Percentiles rank a stretch among this genome's conserved stretches.
These are phyloP conservation scores for Plasmodium coatneyi DNA, from an alignment of 169 alveolate species.

Conservation along the genomic window DNA sequence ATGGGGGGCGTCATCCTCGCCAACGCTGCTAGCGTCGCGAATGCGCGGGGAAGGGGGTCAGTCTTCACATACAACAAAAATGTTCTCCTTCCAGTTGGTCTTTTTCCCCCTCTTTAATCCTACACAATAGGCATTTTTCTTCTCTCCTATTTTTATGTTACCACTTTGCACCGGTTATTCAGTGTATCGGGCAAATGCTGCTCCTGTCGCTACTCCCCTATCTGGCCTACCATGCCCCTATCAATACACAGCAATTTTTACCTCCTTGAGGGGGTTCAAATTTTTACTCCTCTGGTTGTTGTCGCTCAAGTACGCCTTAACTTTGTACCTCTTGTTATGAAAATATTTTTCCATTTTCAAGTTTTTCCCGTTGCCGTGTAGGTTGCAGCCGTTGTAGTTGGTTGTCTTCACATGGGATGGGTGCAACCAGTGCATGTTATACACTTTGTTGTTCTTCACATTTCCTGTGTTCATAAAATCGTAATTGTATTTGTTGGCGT, in stretches of 20 bases:
- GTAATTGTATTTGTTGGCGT: neutral
- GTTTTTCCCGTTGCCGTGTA: neutral
- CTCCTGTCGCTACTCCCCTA: no score
- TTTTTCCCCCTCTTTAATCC: no score
- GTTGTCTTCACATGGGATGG: slow-evolving; percentile 7
- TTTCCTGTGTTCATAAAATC: neutral
- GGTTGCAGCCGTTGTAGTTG: slow-evolving; percentile 29
- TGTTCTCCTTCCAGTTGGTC: no score
- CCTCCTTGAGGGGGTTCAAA: slow-evolving; percentile 24
- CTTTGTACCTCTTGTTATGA: slow-evolving; percentile 29
- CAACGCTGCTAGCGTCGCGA: no score
- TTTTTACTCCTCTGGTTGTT: slow-evolving; percentile 15
- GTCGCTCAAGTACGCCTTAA: slow-evolving; percentile 16
- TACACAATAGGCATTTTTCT: no score
- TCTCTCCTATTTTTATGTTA: neutral
- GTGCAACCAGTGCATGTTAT: neutral
- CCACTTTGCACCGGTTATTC: no score
- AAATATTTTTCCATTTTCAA: slow-evolving; percentile 36
- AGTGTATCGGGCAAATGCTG: no score
- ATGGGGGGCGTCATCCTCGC: neutral
- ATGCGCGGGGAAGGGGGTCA: no score
- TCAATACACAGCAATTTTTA: slow-evolving; percentile 44
- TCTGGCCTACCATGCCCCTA: neutral
- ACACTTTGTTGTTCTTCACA: neutral
- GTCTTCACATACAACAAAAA: no score